Percentiles rank a stretch among this genome's conserved stretches.
Evolutionary conservation across 1,284 basidiomycete species (phyloP).

Genomic region (Puccinia horiana): DNA sequence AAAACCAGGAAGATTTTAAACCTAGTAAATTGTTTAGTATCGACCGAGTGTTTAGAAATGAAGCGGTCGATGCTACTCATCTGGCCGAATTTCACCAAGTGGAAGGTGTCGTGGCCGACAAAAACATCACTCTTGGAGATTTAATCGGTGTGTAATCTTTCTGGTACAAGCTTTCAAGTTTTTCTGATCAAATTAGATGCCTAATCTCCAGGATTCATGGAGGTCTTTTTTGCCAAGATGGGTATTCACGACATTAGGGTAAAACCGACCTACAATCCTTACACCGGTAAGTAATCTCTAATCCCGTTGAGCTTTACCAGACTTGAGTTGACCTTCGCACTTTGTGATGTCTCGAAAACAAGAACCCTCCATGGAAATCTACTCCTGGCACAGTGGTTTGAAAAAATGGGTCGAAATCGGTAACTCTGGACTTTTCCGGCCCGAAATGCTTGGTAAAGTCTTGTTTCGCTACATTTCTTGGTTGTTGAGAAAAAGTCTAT

Average conservation of each 20-base stretch:
- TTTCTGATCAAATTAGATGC: conserved; percentile 4
- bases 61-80: conserved; percentile 99
- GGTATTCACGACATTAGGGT: conserved; percentile 64
- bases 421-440: conserved; percentile 98
- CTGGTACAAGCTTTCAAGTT: not conserved
- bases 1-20: conserved; percentile 66
- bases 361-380: conserved; percentile 97
- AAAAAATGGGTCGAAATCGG: conserved; percentile 90
- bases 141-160: conserved; percentile 72
- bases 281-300: conserved; percentile 53
- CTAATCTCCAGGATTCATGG: conserved; percentile 77
- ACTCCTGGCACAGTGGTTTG: conserved; percentile 93
- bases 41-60: conserved; percentile 97
- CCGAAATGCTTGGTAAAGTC: conserved; percentile 77
- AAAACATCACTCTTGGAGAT: conserved; percentile 89
- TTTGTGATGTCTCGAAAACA: conserved; percentile 71
- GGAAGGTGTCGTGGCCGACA: conserved; percentile 96
- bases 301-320: conserved; percentile 79
- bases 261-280: conserved; percentile 60
- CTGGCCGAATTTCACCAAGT: conserved; percentile 99
- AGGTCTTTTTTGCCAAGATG: conserved; percentile 97
- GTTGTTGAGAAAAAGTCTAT: not conserved
- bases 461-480: not conserved
- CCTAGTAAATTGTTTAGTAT: conserved; percentile 98
- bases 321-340: conserved; percentile 74